Percentiles rank a stretch among this genome's conserved stretches.
Evolutionary conservation across 306 rosid species (phyloP).

Genomic region (Alnus glutinosa): DNA sequence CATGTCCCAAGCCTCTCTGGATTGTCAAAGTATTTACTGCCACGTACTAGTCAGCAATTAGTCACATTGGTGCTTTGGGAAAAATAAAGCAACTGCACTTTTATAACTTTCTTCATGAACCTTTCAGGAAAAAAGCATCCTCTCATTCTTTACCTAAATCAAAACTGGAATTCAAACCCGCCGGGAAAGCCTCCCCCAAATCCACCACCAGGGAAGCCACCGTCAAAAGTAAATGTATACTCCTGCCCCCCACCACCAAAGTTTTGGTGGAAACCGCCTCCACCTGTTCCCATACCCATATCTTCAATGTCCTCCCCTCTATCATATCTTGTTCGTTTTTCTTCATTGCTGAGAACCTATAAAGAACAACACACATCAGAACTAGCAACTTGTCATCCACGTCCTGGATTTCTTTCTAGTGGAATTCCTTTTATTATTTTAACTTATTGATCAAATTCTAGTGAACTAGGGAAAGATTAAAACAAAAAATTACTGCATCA

Average conservation of each 20-base stretch:
- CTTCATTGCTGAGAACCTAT: slow-evolving; percentile 88
- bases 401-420: background rate
- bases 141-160: slow-evolving; percentile 23
- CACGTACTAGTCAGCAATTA: slow-evolving; percentile 49
- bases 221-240: slow-evolving; percentile 67
- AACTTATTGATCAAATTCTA: background rate
- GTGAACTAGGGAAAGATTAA: background rate
- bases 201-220: slow-evolving; percentile 63
- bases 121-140: slow-evolving; percentile 4
- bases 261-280: slow-evolving; percentile 59
- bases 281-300: slow-evolving; percentile 52
- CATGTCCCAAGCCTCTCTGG: slow-evolving; percentile 35
- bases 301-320: slow-evolving; percentile 98
- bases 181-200: slow-evolving; percentile 64
- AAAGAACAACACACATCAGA: slow-evolving; percentile 26
- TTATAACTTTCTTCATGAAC: slow-evolving; percentile 6
- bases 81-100: slow-evolving; percentile 12
- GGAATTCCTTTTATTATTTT: background rate
- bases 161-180: slow-evolving; percentile 77
- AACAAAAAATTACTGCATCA: slow-evolving; percentile 6
- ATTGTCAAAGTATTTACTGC: slow-evolving; percentile 38
- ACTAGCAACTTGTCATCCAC: slow-evolving; percentile 13
- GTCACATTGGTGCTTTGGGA: slow-evolving; percentile 35
- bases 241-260: slow-evolving; percentile 83
- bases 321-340: slow-evolving; percentile 84